Conservation (phyloP, 1,284 basidiomycete species). For the Cutaneotrichosporon dermatis region DNA sequence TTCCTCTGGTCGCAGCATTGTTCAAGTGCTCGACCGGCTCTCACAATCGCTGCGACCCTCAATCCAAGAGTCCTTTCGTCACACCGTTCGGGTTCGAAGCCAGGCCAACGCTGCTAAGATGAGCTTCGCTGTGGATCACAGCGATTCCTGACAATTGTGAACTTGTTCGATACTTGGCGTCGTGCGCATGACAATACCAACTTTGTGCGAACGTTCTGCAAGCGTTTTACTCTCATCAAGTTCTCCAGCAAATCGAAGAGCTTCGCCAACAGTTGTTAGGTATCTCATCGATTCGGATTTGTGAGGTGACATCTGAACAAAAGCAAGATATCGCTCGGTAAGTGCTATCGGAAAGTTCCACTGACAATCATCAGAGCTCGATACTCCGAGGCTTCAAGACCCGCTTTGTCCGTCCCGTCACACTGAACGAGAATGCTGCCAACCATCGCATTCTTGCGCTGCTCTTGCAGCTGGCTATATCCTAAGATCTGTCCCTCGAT, state of each 20-base stretch:
- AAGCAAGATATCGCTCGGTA: constrained; percentile 69
- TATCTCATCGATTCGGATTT: constrained; percentile 80
- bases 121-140: constrained; percentile 77
- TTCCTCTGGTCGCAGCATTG: constrained; percentile 80
- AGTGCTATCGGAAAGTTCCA: constrained; percentile 13
- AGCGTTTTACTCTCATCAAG: constrained; percentile 85
- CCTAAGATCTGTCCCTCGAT: constrained; percentile 78
- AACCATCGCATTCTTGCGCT: constrained; percentile 64
- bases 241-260: constrained; percentile 93
- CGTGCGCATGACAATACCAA: constrained; percentile 63
- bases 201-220: constrained; percentile 71
- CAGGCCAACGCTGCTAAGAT: constrained; percentile 82
- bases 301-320: constrained; percentile 66
- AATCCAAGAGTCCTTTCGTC: constrained; percentile 91
- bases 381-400: constrained; percentile 65
- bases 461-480: constrained; percentile 80
- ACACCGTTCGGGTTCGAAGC: constrained; percentile 81
- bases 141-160: constrained; percentile 95
- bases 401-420: constrained; percentile 72
- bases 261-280: constrained; percentile 87
- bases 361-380: constrained; percentile 56
- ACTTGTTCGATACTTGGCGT: constrained; percentile 85
- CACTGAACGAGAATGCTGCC: constrained; percentile 67
- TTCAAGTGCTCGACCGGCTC: constrained; percentile 90
- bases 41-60: constrained; percentile 89